A percentile compares a stretch with the other conserved stretches of the same genome.
Conservation (phyloP, 148 eudicot genomes). For the Vaccinium myrtillus region DNA sequence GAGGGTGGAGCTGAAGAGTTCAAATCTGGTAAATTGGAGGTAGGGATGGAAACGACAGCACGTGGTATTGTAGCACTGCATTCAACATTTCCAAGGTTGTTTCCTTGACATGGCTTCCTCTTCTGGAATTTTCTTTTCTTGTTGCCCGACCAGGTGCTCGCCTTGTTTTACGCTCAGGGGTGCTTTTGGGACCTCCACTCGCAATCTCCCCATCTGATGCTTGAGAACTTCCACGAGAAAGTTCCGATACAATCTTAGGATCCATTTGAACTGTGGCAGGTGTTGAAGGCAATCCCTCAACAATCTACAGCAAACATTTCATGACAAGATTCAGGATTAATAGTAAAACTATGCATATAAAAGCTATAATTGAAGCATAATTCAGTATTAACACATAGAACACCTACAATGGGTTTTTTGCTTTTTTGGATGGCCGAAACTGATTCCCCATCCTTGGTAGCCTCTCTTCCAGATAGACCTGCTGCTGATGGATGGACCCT, state of each 20-base stretch:
- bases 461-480: slow-evolving; percentile 38
- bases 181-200: slow-evolving; percentile 42
- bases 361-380: neutral
- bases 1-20: slow-evolving; percentile 45
- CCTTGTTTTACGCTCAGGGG: slow-evolving; percentile 62
- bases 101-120: slow-evolving; percentile 50
- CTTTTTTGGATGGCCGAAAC: slow-evolving; percentile 32
- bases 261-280: slow-evolving; percentile 35
- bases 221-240: slow-evolving; percentile 38
- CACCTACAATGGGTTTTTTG: slow-evolving; percentile 30
- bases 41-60: slow-evolving; percentile 30
- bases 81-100: slow-evolving; percentile 34
- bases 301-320: slow-evolving; percentile 23
- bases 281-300: slow-evolving; percentile 32
- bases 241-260: slow-evolving; percentile 23
- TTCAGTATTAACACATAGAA: neutral
- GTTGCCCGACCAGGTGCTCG: slow-evolving; percentile 53
- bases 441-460: slow-evolving; percentile 42
- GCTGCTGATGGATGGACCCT: slow-evolving; percentile 46
- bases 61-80: slow-evolving; percentile 35
- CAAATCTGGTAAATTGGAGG: slow-evolving; percentile 59
- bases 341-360: neutral
- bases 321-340: neutral
- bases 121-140: slow-evolving; percentile 49
- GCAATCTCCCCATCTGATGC: slow-evolving; percentile 28